Evolutionary conservation across 1,284 basidiomycete genomes (phyloP).

Genomic region (Clitocybe nebularis): DNA sequence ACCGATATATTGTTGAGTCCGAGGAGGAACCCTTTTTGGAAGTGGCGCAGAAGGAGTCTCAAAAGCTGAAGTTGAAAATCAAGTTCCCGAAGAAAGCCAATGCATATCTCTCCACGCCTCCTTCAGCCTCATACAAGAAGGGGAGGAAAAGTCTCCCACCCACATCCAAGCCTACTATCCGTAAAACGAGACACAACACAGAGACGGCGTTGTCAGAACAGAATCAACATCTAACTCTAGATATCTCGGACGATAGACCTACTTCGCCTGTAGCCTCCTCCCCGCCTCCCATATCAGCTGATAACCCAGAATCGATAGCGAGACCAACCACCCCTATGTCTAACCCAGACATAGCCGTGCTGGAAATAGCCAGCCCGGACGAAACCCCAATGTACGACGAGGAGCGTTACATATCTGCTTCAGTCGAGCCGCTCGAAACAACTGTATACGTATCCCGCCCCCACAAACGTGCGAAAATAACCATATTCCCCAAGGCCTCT

Average conservation of each 20-base stretch:
- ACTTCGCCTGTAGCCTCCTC: not conserved
- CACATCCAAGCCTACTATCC: constrained; percentile 4
- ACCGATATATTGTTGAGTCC: constrained; percentile 3
- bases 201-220: too few species aligned
- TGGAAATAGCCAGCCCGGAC: constrained; percentile 14
- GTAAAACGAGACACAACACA: not conserved
- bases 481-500: constrained; percentile 6
- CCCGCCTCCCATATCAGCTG: not conserved
- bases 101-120: constrained; percentile 6
- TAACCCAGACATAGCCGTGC: constrained; percentile 20
- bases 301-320: constrained; percentile 5
- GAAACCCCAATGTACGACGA: constrained; percentile 4
- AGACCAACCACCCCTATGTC: constrained; percentile 19
- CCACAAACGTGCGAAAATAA: constrained; percentile 18
- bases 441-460: constrained; percentile 6
- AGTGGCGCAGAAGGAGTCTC: constrained; percentile 14
- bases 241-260: not conserved
- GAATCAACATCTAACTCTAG: not conserved
- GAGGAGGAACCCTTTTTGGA: constrained; percentile 13
- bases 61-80: constrained; percentile 36
- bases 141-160: constrained; percentile 13
- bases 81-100: constrained; percentile 26
- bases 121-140: constrained; percentile 13
- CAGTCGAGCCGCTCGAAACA: constrained; percentile 4
- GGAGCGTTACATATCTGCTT: not conserved